phyloP scores from a whole-genome alignment of 768 basidiomycete species.

The Amyloporia xantha region DNA sequence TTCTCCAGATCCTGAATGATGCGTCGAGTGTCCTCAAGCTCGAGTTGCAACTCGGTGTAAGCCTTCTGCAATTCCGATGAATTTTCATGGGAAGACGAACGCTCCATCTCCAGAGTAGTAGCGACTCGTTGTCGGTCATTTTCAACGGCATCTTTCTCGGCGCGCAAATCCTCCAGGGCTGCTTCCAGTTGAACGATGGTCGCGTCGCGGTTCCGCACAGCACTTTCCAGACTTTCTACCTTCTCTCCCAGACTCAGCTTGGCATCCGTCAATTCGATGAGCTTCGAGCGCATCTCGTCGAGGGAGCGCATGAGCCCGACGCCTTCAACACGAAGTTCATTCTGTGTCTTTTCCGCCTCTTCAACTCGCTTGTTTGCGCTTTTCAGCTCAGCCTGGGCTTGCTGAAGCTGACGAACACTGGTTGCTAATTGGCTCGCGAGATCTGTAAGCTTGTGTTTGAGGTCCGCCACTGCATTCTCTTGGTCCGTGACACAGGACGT shows the following conservation, averaged over 20 bases:
- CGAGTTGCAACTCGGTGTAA: constrained; percentile 54
- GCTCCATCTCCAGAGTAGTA: constrained; percentile 47
- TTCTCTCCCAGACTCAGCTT: constrained; percentile 67
- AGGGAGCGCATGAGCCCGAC: constrained; percentile 72
- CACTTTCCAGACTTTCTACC: constrained; percentile 47
- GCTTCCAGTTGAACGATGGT: constrained; percentile 58
- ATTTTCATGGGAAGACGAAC: constrained; percentile 38
- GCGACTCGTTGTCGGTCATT: constrained; percentile 34
- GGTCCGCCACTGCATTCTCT: constrained; percentile 40
- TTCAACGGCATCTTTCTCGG: constrained; percentile 42
- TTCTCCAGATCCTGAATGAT: constrained; percentile 55
- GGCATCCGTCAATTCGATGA: constrained; percentile 69
- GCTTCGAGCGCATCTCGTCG: constrained; percentile 81
- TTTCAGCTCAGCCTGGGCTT: constrained; percentile 59
- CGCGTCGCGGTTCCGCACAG: constrained; percentile 47
- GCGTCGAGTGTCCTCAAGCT: constrained; percentile 47
- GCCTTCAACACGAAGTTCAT: constrained; percentile 72
- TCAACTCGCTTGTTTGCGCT: constrained; percentile 61
- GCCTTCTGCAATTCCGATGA: constrained; percentile 56
- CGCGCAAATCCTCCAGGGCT: constrained; percentile 46
- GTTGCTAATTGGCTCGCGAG: constrained; percentile 47
- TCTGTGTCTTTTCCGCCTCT: constrained; percentile 65
- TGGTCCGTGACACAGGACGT: constrained; percentile 40
- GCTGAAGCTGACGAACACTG: constrained; percentile 51
- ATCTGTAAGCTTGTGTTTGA: constrained; percentile 54